phyloP scores from a whole-genome alignment of 2,329 filamentous ascomycete genomes.

The Claviceps maximensis region DNA sequence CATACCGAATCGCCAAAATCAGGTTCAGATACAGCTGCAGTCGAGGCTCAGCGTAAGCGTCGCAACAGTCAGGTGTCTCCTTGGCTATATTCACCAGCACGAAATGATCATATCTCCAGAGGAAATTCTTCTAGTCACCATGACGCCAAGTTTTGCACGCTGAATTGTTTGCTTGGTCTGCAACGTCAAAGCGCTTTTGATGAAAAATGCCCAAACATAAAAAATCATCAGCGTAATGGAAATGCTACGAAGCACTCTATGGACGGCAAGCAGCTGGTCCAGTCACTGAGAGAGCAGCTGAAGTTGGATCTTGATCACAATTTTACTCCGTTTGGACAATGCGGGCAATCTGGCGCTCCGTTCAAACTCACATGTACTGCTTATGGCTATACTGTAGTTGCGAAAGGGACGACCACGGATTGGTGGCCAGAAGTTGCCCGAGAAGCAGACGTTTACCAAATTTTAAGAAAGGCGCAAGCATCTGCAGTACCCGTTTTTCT shows the following conservation, averaged over 20 bases:
- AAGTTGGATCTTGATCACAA: background rate
- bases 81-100: background rate
- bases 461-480: constrained; percentile 1
- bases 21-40: background rate
- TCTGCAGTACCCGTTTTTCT: constrained; percentile 5
- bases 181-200: background rate
- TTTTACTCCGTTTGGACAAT: constrained; percentile 2
- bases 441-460: background rate
- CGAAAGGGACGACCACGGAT: constrained; percentile 1
- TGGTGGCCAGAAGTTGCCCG: constrained; percentile 1
- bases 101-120: background rate
- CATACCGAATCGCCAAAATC: background rate
- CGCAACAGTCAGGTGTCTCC: background rate
- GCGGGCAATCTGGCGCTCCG: constrained; percentile 1
- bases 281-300: constrained; percentile 1
- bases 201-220: constrained; percentile 1
- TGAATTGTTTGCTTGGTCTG: background rate
- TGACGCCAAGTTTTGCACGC: background rate
- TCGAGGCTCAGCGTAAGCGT: background rate
- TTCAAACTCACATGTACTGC: constrained; percentile 2
- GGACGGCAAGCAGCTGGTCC: background rate
- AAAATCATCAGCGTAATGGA: background rate
- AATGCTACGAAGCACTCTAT: background rate
- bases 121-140: background rate
- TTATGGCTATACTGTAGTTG: constrained; percentile 5